phyloP scores from a whole-genome alignment of 257 asterid genomes.

The Nicotiana attenuata region DNA sequence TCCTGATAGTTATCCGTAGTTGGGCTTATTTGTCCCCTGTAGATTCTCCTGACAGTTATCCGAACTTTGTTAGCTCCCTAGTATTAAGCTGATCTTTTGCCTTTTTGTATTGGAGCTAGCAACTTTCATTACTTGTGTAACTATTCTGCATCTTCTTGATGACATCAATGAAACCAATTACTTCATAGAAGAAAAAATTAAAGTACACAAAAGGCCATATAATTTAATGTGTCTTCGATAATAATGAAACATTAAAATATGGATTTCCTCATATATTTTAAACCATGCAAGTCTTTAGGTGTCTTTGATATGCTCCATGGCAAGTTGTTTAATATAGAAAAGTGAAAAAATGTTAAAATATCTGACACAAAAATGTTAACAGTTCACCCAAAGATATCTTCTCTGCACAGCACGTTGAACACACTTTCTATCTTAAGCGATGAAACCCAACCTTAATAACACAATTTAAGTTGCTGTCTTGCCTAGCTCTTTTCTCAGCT shows the following conservation, averaged over 20 bases:
- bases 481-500: not conserved
- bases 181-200: not conserved
- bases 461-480: not conserved
- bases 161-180: no score
- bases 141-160: no score
- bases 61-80: no score
- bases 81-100: no score
- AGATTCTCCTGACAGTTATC: no score
- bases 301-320: not conserved
- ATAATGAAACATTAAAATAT: not conserved
- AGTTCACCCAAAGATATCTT: not conserved
- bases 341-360: not conserved
- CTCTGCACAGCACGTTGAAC: not conserved
- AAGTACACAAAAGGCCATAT: not conserved
- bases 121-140: no score
- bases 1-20: no score
- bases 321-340: not conserved
- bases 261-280: not conserved
- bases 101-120: no score
- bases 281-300: not conserved
- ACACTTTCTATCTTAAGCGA: not conserved
- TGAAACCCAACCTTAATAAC: not conserved
- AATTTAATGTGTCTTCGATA: not conserved
- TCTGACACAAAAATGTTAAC: not conserved
- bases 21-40: no score